Evolutionary conservation across 2,329 filamentous ascomycete genomes (phyloP).

Genomic region (Talaromyces pinophilus): DNA sequence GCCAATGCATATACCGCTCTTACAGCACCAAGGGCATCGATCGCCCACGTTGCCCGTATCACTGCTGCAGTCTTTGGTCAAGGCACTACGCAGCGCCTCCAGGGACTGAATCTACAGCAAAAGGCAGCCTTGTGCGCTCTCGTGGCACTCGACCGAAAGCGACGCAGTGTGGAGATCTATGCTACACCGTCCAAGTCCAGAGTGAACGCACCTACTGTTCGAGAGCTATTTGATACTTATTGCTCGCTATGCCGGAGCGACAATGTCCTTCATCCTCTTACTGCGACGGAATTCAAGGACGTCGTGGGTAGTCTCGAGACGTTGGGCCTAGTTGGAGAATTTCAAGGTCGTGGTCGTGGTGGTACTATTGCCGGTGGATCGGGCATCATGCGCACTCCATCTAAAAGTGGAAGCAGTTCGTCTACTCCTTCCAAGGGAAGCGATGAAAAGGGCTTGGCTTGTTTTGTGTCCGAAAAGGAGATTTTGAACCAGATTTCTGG

Average conservation of each 20-base stretch:
- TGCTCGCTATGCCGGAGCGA: constrained; percentile 79
- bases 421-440: constrained; percentile 53
- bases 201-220: constrained; percentile 71
- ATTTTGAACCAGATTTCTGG: constrained; percentile 67
- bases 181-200: constrained; percentile 62
- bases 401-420: constrained; percentile 63
- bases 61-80: constrained; percentile 89
- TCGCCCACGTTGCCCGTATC: constrained; percentile 87
- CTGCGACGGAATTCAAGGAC: constrained; percentile 89
- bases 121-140: constrained; percentile 91
- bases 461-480: constrained; percentile 78
- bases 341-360: constrained; percentile 71
- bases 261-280: constrained; percentile 84
- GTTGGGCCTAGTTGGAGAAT: constrained; percentile 71
- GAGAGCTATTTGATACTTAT: constrained; percentile 82
- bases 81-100: constrained; percentile 79
- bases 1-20: constrained; percentile 64
- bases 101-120: constrained; percentile 89
- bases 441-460: constrained; percentile 78
- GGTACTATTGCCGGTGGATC: constrained; percentile 53
- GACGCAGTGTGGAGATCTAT: constrained; percentile 49
- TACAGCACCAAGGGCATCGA: constrained; percentile 83
- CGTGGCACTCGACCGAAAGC: constrained; percentile 76
- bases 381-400: constrained; percentile 64
- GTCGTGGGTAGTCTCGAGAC: constrained; percentile 89